Base-by-base conservation (phyloP, 345 rosid genomes). In the Euphorbia lathyris region DNA sequence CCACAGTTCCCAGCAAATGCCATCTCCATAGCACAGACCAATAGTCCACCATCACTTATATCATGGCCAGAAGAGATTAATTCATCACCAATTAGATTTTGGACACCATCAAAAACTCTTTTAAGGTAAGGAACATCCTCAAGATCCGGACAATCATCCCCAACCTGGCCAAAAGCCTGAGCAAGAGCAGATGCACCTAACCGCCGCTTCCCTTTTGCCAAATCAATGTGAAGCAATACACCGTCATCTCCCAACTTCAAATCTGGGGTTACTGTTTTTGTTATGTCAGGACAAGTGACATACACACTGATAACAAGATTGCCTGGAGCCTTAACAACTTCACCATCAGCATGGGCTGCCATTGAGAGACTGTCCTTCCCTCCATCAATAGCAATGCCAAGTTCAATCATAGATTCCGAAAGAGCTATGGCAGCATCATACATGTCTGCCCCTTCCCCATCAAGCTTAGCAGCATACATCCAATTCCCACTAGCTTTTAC, bases 401-500 rank as follows among this genome's bases (percentile, higher is more conserved):
- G 93, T 77, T 91, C 86, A 58, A 89, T 89, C 97, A 94, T 89
- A 5, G 98, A 92, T 75, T 89, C 95, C 16, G 89, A 77, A 67
- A 94, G 83, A 69, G 98, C 87, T 29, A 62, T 78, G 3, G 97
- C 96, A 70, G 95, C 98, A 80, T 94, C 97, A 66, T 91, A 94
- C 91, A 94, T 91, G 9, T 88, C 91, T 66, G 96, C 91, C 48
- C 98, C 98, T 84, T 94, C 97, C 72, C 96, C 97, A 48, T 89
- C 92, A 63, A 94, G 88, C 86, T 91, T 93, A 55, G 98, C 98
- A 66, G 98, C 98, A 75, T 91, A 91, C 95, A 91, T 93, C 98
- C 97, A 93, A 71, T 93, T 94, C 34, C 97, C 97, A 63, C 97
- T 94, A 1, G 96, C 96, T 78, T 94, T 94, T 68, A 91, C 97